A percentile compares a stretch with the other conserved stretches of the same genome.
Conservation (phyloP, 345 rosid genomes). For the Adansonia digitata region DNA sequence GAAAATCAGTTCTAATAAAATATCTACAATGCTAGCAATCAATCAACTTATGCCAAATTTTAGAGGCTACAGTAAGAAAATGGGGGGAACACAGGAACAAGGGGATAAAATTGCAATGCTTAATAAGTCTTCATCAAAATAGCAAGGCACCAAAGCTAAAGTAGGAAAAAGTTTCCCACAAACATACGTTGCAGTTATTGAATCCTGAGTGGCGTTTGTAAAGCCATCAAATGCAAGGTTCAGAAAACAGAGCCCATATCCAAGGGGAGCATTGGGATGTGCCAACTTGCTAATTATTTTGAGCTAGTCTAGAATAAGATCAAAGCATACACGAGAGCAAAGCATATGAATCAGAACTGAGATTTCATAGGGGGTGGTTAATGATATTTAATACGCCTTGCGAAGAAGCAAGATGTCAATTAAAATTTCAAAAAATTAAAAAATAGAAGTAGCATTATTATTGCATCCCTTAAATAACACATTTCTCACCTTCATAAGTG, state of each 20-base stretch:
- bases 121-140: neutral
- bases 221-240: constrained; percentile 98
- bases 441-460: neutral
- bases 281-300: constrained; percentile 94
- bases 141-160: neutral
- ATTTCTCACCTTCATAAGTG: constrained; percentile 67
- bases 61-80: neutral
- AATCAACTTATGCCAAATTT: neutral
- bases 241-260: constrained; percentile 85
- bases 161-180: neutral
- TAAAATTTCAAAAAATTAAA: neutral
- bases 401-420: neutral
- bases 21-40: neutral
- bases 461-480: neutral
- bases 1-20: neutral
- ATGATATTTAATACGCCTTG: neutral
- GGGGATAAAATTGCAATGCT: neutral
- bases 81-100: neutral
- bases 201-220: constrained; percentile 98
- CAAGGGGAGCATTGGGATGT: constrained; percentile 91
- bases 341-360: neutral
- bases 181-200: constrained; percentile 67
- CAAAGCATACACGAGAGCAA: neutral
- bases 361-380: neutral
- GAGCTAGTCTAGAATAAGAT: constrained; percentile 69